Percentiles rank a stretch among this genome's conserved stretches.
Evolutionary conservation across 306 rosid species (phyloP).

Genomic region (Trichosanthes truncata): DNA sequence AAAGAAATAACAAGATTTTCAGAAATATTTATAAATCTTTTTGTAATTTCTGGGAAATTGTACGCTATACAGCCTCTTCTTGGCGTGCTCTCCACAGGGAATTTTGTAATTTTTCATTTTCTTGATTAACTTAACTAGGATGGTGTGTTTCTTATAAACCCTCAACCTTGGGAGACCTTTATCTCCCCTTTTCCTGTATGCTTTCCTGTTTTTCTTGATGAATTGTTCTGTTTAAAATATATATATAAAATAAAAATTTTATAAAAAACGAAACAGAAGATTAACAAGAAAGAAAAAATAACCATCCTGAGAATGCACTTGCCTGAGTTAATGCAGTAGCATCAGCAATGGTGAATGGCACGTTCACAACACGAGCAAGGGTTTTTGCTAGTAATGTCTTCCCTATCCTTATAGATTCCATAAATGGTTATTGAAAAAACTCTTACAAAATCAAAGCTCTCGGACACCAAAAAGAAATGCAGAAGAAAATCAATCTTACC

Average conservation of each 20-base stretch:
- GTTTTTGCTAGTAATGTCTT: conserved; percentile 76
- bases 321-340: conserved; percentile 73
- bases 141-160: background rate
- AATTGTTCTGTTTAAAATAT: background rate
- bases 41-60: background rate
- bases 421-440: background rate
- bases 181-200: background rate
- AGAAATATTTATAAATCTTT: background rate
- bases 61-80: background rate
- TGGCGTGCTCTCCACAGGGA: background rate
- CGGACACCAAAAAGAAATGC: background rate
- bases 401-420: conserved; percentile 32
- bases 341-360: conserved; percentile 64
- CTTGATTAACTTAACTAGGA: background rate
- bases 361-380: conserved; percentile 60
- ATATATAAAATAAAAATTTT: background rate
- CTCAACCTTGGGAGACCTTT: background rate
- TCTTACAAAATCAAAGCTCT: background rate
- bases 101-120: background rate
- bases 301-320: conserved; percentile 11
- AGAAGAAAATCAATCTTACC: conserved; percentile 20
- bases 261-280: background rate
- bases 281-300: background rate
- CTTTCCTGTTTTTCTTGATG: background rate
- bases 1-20: background rate